A percentile compares a stretch with the other conserved stretches of the same genome.
Evolutionary conservation across 1,284 basidiomycete species (phyloP).

Genomic region (Leccinum solheimii): DNA sequence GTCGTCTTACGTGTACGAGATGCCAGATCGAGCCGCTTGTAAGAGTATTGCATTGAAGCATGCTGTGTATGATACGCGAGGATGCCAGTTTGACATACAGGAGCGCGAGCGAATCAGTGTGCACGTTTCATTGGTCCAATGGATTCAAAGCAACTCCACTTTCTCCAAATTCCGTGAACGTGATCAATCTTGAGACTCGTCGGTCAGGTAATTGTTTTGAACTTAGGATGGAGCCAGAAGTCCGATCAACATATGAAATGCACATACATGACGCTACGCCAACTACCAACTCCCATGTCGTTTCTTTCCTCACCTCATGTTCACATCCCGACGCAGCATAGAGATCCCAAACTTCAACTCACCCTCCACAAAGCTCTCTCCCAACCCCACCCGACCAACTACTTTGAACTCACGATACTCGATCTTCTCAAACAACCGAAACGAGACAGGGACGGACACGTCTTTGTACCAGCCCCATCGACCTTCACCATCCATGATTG

Average conservation of each 20-base stretch:
- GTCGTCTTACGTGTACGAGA: too few species aligned
- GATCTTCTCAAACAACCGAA: constrained; percentile 33
- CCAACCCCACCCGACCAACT: constrained; percentile 20
- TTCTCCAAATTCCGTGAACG: too few species aligned
- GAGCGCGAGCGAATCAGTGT: too few species aligned
- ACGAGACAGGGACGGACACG: constrained; percentile 34
- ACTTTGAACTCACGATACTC: constrained; percentile 35
- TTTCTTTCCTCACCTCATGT: constrained; percentile 19
- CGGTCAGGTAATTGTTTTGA: background rate
- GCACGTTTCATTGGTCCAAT: too few species aligned
- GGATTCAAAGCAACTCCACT: too few species aligned
- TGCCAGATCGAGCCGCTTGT: background rate
- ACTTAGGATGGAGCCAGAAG: background rate
- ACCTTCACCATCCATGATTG: constrained; percentile 13
- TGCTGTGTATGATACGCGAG: background rate
- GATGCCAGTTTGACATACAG: too few species aligned
- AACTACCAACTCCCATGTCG: background rate
- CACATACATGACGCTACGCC: background rate
- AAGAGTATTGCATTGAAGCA: background rate
- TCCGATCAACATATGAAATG: background rate
- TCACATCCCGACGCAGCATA: constrained; percentile 19
- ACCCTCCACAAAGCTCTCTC: constrained; percentile 12
- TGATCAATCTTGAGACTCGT: background rate
- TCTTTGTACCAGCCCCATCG: constrained; percentile 33
- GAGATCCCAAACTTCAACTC: constrained; percentile 27